Percentiles rank a stretch among this genome's conserved stretches.
Evolutionary conservation across 2,329 filamentous ascomycete species (phyloP).

Genomic region (Colletotrichum endophyticum): DNA sequence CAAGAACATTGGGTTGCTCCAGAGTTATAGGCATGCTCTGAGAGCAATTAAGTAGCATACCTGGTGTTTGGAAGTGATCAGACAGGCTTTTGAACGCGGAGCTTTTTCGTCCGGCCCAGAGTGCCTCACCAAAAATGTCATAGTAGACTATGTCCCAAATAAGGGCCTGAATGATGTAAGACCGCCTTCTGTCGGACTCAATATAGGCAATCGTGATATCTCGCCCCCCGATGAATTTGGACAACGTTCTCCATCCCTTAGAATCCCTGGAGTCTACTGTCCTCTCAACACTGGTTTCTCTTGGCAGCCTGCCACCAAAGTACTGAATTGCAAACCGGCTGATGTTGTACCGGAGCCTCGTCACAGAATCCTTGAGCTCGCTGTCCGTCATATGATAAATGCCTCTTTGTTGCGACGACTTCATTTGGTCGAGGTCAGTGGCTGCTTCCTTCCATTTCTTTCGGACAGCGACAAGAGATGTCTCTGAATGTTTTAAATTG

Average conservation of each 20-base stretch:
- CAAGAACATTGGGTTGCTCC: too few relatives aligned
- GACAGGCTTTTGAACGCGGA: too few relatives aligned
- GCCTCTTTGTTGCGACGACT: not conserved
- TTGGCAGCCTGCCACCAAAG: not conserved
- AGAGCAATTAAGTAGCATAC: too few relatives aligned
- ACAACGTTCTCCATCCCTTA: not conserved
- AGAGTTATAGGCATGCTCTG: too few relatives aligned
- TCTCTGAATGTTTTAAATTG: not conserved
- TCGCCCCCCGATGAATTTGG: not conserved
- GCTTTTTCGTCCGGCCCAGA: too few relatives aligned
- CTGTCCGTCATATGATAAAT: not conserved
- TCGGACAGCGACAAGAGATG: not conserved
- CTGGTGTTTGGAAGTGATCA: too few relatives aligned
- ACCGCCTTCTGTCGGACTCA: not conserved
- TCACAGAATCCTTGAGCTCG: not conserved
- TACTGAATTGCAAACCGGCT: not conserved
- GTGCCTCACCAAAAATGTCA: too few relatives aligned
- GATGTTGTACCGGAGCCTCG: not conserved
- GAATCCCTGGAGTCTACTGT: accelerated
- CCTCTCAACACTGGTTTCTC: not conserved
- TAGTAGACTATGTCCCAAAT: too few relatives aligned
- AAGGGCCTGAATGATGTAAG: not conserved
- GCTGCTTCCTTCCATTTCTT: not conserved
- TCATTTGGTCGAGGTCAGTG: not conserved
- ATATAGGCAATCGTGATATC: not conserved